Base-by-base conservation (phyloP, 2,329 filamentous ascomycete genomes). In the Coniella vitis region DNA sequence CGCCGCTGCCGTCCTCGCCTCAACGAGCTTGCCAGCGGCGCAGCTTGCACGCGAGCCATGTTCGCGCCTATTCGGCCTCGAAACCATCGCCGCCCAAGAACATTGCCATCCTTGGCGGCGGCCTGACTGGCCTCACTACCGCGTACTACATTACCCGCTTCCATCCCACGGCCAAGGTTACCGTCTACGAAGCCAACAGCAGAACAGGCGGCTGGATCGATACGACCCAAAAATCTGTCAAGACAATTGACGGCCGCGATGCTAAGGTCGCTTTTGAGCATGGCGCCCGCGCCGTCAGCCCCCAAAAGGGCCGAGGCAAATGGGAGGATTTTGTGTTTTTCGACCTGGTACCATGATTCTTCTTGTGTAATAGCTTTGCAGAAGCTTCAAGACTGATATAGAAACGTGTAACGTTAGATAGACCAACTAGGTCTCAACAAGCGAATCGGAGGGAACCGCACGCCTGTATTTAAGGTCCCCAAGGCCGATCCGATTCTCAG, bases 191-290 rank as follows among this genome's bases (percentile, higher is more conserved):
- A 64, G 76, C 77, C 17, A 76, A 73, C 22, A 63, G 77, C 19
- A 74, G 81, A 17, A 64, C 91, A 1, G 93, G 93, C 38, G 93
- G 93, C 39, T 97, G 90, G 90, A 72, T 97, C 36, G 70, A 81
- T 54, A 89, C 86, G 2, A 76, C 83, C 56, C 69, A 69, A 44
- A 72, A 86, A 12, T 65, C 78, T 1, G 77, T 86, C 13, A 63
- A 68, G 38, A 58, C 56, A 9, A 67, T 74, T 4, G 73, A 76
- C 34, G 86, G 80, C 14, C 73, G 75, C 19, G 67, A 74, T 42
- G 69, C 66, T 13, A 64, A 61, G 3, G 77, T 95, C 31, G 66
- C 87, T 22, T 89, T 97, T 60, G 91, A 98, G 69, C 78, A 81
- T 56, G 93, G 91, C 0, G 87, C 93, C 19, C 79, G 91, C 58